Conservation (phyloP, 352 stramenopile species). For the Globisporangium abappressorium region DNA sequence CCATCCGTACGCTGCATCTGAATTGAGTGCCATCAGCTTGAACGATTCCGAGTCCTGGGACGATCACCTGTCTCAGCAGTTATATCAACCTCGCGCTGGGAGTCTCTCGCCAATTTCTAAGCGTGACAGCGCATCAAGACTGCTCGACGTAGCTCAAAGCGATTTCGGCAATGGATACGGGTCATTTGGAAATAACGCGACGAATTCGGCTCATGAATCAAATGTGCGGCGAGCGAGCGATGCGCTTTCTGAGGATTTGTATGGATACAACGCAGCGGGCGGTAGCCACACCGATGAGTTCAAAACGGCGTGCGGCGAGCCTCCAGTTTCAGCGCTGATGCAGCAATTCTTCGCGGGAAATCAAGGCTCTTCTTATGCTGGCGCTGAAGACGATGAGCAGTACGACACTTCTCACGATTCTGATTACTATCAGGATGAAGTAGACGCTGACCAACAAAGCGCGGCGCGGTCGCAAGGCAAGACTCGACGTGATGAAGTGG, state of each 20-base stretch:
- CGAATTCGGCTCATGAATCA: background rate
- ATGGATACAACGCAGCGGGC: background rate
- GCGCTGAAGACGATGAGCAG: conserved; percentile 12
- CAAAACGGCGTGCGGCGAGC: conserved; percentile 9
- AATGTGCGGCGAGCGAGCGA: background rate
- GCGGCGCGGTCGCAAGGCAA: background rate
- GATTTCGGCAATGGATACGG: background rate
- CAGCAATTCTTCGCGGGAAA: conserved; percentile 46
- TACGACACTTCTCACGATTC: conserved; percentile 11
- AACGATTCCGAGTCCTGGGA: conserved; percentile 80
- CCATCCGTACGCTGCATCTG: conserved; percentile 27
- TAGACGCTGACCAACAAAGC: background rate
- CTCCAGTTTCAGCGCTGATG: conserved; percentile 50
- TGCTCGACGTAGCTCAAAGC: background rate
- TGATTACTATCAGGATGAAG: conserved; percentile 1
- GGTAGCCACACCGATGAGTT: background rate
- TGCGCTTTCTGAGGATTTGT: conserved; percentile 1
- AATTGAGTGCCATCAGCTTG: conserved; percentile 74
- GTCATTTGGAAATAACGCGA: background rate
- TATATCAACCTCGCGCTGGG: conserved; percentile 7
- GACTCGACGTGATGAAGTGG: background rate
- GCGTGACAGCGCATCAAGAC: conserved; percentile 3
- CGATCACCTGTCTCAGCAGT: conserved; percentile 43
- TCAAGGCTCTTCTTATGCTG: background rate
- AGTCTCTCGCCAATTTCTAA: conserved; percentile 21